phyloP scores from a whole-genome alignment of 768 basidiomycete species.

The Amanita muscaria region DNA sequence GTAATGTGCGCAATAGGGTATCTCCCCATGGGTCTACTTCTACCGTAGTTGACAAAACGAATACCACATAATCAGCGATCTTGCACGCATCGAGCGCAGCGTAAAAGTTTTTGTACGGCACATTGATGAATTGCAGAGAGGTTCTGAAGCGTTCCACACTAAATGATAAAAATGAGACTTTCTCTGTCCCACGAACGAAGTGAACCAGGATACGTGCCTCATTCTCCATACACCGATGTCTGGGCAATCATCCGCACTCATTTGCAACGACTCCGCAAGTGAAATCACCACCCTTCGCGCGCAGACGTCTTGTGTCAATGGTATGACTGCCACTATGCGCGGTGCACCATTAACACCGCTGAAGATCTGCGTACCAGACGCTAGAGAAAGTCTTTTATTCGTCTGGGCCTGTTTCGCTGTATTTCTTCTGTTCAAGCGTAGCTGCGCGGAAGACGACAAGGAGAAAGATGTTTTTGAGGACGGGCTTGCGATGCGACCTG shows the following conservation, averaged over 20 bases:
- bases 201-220: conserved; percentile 36
- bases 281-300: conserved; percentile 41
- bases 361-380: conserved; percentile 72
- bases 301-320: conserved; percentile 62
- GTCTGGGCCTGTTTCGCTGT: conserved; percentile 77
- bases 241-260: conserved; percentile 42
- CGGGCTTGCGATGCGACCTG: conserved; percentile 51
- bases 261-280: conserved; percentile 53
- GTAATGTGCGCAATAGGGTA: conserved; percentile 75
- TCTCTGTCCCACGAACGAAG: conserved; percentile 2
- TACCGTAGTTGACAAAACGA: conserved; percentile 68
- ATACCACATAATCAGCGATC: conserved; percentile 84
- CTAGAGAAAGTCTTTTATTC: conserved; percentile 57
- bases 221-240: conserved; percentile 55
- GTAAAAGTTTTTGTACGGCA: conserved; percentile 67
- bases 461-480: conserved; percentile 44
- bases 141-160: conserved; percentile 90
- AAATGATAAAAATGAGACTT: conserved; percentile 7
- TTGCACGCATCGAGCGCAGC: conserved; percentile 77
- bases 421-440: conserved; percentile 71
- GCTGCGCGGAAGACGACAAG: conserved; percentile 51
- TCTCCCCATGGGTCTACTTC: conserved; percentile 88
- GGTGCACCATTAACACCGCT: conserved; percentile 71
- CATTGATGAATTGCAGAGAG: conserved; percentile 76
- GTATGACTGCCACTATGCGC: conserved; percentile 81